A percentile compares a stretch with the other conserved stretches of the same genome.
phyloP scores from a whole-genome alignment of 2,329 filamentous ascomycete genomes.

The Shiraia bambusicola region DNA sequence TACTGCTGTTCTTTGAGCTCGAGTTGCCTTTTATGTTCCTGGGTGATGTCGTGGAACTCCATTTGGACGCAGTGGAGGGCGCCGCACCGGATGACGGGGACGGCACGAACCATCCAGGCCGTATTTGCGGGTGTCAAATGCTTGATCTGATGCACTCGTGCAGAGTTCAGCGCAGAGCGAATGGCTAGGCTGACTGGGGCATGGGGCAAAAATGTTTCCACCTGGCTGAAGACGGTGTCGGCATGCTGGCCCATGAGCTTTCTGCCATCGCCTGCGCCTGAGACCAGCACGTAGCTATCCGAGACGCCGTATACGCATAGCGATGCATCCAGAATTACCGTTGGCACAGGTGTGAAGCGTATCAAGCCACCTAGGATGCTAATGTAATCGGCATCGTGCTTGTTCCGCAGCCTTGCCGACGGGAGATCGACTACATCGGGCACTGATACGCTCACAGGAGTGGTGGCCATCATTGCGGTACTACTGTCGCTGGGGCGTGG shows the following conservation, averaged over 20 bases:
- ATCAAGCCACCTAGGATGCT: constrained; percentile 24
- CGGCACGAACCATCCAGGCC: constrained; percentile 43
- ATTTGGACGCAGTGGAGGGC: constrained; percentile 47
- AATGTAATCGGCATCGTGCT: constrained; percentile 8
- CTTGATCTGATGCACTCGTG: constrained; percentile 39
- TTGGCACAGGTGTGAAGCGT: constrained; percentile 46
- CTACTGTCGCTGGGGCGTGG: no score
- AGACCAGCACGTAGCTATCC: constrained; percentile 45
- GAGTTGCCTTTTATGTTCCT: constrained; percentile 36
- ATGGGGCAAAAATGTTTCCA: constrained; percentile 41
- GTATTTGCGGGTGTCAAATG: constrained; percentile 25
- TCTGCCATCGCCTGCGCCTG: constrained; percentile 33
- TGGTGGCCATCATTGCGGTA: constrained; percentile 16
- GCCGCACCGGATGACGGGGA: constrained; percentile 47
- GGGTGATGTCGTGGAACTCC: constrained; percentile 45
- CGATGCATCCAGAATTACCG: constrained; percentile 41
- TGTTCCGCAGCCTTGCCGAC: constrained; percentile 7
- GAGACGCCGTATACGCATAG: constrained; percentile 58
- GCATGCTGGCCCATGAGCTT: constrained; percentile 43
- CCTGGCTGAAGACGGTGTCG: constrained; percentile 42
- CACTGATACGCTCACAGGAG: constrained; percentile 9
- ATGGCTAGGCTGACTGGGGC: constrained; percentile 42
- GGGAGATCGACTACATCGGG: constrained; percentile 19
- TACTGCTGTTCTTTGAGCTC: constrained; percentile 46
- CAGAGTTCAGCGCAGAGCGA: constrained; percentile 41